Evolutionary conservation across 2,329 filamentous ascomycete species (phyloP).

Genomic region (Diaporthe citri): DNA sequence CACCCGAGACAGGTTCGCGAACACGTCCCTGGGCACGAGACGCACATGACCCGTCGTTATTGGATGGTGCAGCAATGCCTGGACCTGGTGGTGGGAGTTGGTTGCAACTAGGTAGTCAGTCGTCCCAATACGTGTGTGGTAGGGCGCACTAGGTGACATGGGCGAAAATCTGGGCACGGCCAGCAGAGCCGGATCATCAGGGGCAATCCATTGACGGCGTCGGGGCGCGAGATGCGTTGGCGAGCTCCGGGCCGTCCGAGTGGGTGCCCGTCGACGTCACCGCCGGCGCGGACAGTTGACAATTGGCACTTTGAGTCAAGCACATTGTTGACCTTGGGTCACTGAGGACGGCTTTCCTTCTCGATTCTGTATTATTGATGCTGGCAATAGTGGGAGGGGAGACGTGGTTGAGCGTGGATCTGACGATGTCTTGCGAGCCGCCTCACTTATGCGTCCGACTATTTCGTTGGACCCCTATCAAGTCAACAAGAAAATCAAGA

Average conservation of each 20-base stretch:
- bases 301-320: conserved; percentile 18
- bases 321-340: conserved; percentile 1
- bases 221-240: conserved; percentile 21
- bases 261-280: conserved; percentile 30
- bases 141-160: neutral
- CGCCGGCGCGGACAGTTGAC: neutral
- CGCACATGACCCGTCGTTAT: neutral
- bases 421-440: conserved; percentile 12
- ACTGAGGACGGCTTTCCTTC: neutral
- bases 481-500: conserved; percentile 3
- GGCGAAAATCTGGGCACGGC: neutral
- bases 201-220: conserved; percentile 21
- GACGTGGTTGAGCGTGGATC: neutral
- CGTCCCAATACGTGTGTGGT: neutral
- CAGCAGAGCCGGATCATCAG: conserved; percentile 27
- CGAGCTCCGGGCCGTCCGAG: conserved; percentile 18
- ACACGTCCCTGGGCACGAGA: neutral
- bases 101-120: too few relatives aligned
- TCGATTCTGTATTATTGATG: neutral
- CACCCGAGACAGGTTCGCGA: conserved; percentile 4
- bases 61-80: neutral
- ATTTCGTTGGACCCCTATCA: neutral
- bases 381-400: neutral
- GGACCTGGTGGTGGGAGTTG: neutral
- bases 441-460: conserved; percentile 5